A percentile compares a stretch with the other conserved stretches of the same genome.
Conservation (phyloP, 2,329 filamentous ascomycete species). For the Rhexocercosporidium sp. region DNA sequence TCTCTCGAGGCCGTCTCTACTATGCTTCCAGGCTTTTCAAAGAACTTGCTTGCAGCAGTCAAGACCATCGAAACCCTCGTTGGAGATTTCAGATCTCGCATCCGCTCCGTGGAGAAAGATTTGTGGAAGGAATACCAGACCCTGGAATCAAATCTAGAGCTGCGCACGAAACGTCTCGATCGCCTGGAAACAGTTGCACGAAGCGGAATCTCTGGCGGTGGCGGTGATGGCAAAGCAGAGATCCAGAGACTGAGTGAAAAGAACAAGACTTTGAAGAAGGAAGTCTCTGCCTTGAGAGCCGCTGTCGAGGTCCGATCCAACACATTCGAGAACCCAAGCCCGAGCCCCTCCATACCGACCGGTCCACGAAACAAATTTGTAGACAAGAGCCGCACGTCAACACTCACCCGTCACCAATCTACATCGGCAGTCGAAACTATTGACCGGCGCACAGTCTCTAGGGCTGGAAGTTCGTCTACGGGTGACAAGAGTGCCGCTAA, state of each 20-base stretch:
- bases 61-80: conserved; percentile 86
- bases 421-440: conserved; percentile 43
- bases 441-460: conserved; percentile 52
- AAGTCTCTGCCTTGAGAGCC: conserved; percentile 71
- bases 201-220: conserved; percentile 57
- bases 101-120: conserved; percentile 86
- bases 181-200: conserved; percentile 81
- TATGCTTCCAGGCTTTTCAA: conserved; percentile 85
- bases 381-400: conserved; percentile 42
- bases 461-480: conserved; percentile 16
- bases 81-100: conserved; percentile 76
- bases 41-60: conserved; percentile 85
- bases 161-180: conserved; percentile 84
- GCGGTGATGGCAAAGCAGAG: conserved; percentile 49
- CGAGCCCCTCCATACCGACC: conserved; percentile 43
- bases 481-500: conserved; percentile 8
- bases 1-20: conserved; percentile 85
- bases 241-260: conserved; percentile 65
- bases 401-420: conserved; percentile 60
- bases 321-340: conserved; percentile 47
- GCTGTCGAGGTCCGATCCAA: conserved; percentile 49
- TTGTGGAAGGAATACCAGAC: conserved; percentile 90
- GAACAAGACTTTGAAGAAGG: conserved; percentile 67
- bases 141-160: conserved; percentile 80
- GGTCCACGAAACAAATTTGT: conserved; percentile 38